Base-by-base conservation (phyloP, 257 asterid genomes). In the Jacaranda copaia region DNA sequence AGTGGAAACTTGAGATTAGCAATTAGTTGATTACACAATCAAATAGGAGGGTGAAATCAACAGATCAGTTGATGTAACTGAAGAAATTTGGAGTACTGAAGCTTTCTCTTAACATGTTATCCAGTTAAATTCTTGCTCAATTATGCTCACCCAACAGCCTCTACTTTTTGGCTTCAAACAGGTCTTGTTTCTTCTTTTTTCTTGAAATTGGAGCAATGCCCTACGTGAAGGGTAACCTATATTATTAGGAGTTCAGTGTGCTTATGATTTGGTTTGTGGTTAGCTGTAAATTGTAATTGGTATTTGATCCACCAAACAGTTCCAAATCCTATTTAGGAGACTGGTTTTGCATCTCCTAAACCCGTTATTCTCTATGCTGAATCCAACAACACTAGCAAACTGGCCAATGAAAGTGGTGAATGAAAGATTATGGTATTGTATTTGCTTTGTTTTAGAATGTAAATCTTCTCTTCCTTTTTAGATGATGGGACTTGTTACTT, bases 401-500 rank as follows among this genome's bases (percentile, higher is more conserved):
- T 64, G 32, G 18, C 39, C 12, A 77, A 36, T 25, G 14, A 53
- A 74, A 52, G 13, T 78, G 58, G 18, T 70, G 49, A 12, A 32
- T 65, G 36, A 49, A 70, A 12, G 68, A 48, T 61, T 81, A 43
- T 53, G 66, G 70, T 77, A 76, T 65, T 82, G 14, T 55, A 58
- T 76, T 67, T 70, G 52, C 43, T 18, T 19, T 67, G 45, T 70
- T 70, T 61, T 70, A 8, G 48, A 60, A 77, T 69, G 35, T 62
- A 76, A 55, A 60, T 56, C 6, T 16, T 52, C 38, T 68, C 20
- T 35, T 68, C 39, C 78, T 59, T 75, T 77, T 59, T 77, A 96
- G 99, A 93, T 69, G 97, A 96, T 68, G 99, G 99, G 53, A 78
- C 97, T 67, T 91, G 82, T 88, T 93, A 87, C 91, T 96, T 96